Conservation (phyloP, 805 yeast genomes). For the Starmerella scarabaei region DNA sequence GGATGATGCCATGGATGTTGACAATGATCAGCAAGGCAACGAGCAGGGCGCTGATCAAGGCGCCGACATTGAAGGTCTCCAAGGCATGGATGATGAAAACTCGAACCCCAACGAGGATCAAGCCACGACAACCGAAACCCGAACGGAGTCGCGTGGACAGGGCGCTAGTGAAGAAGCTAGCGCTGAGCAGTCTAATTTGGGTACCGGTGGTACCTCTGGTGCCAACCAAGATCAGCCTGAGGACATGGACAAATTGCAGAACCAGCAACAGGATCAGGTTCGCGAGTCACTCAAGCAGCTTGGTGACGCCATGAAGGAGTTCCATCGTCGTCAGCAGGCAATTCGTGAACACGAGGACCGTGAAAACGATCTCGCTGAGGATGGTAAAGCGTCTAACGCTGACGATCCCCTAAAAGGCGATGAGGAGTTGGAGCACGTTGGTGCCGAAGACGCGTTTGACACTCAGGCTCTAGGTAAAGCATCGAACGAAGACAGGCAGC, state of each 20-base stretch:
- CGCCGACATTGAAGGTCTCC: slow-evolving; percentile 38
- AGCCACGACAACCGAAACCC: slow-evolving; percentile 22
- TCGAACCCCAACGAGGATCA: slow-evolving; percentile 27
- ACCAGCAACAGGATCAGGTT: slow-evolving; percentile 16
- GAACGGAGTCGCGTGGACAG: slow-evolving; percentile 39
- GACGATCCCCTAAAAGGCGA: slow-evolving; percentile 18
- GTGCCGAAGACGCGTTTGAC: slow-evolving; percentile 56
- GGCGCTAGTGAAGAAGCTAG: slow-evolving; percentile 41
- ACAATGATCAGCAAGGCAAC: slow-evolving; percentile 25
- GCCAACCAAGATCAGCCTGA: slow-evolving; percentile 41
- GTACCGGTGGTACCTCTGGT: slow-evolving; percentile 42
- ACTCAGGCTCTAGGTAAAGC: slow-evolving; percentile 94
- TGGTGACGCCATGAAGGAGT: slow-evolving; percentile 85
- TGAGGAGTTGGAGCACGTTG: slow-evolving; percentile 42
- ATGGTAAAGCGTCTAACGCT: slow-evolving; percentile 33
- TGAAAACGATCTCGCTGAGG: slow-evolving; percentile 20
- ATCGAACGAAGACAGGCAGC: slow-evolving; percentile 60
- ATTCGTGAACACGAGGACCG: slow-evolving; percentile 45
- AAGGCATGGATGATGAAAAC: slow-evolving; percentile 59
- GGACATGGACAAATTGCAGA: slow-evolving; percentile 46
- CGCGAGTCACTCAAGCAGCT: slow-evolving; percentile 63
- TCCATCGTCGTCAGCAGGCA: slow-evolving; percentile 79
- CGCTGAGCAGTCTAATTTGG: slow-evolving; percentile 29
- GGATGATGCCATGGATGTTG: slow-evolving; percentile 24
- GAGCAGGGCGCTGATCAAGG: slow-evolving; percentile 25